Evolutionary conservation across 805 yeast genomes (phyloP), one percentile per base, ranked within the genome.

Genomic region (Candida piceae): DNA sequence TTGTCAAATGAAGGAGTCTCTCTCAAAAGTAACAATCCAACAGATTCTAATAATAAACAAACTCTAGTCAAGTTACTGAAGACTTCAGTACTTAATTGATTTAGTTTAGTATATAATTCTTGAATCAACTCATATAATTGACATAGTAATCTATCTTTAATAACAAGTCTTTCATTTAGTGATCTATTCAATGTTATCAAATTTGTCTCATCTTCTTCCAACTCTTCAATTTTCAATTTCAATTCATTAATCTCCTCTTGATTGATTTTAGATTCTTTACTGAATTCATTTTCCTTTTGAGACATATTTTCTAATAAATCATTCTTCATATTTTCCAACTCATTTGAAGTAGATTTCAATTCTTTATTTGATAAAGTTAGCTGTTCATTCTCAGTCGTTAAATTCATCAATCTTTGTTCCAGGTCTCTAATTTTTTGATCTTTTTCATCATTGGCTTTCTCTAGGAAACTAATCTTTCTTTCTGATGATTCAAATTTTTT

Each of bases 301-400:
- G 82, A 63, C 77, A 84, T 69, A 49, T 81, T 83, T 15, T 80
- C 84, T 11, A 80, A 56, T 16, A 85, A 58, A 46, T 83, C 88
- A 21, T 70, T 65, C 51, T 82, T 83, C 67, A 78, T 69, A 5
- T 52, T 40, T 34, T 51, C 55, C 38, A 66, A 42, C 35, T 61
- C 58, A 5, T 24, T 25, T 18, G 50, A 45, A n/a, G 36, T n/a
- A 7, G 34, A 16, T 10, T 40, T 44, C 25, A 49, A 29, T 15
- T 44, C 26, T 22, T 36, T 39, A 29, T 45, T 50, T 13, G 46
- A 26, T 16, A 29, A 34, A 2, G 32, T 30, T 28, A 41, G 21
- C 21, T 35, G 17, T n/a, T 31, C 35, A 33, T 42, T 48, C n/a
- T 44, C 22, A 6, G 10, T 15, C n/a, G 20, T 31, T 9, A 36